Evolutionary conservation across 2,329 filamentous ascomycete species (phyloP).

Genomic region (Coccinonectria pachysandricola): DNA sequence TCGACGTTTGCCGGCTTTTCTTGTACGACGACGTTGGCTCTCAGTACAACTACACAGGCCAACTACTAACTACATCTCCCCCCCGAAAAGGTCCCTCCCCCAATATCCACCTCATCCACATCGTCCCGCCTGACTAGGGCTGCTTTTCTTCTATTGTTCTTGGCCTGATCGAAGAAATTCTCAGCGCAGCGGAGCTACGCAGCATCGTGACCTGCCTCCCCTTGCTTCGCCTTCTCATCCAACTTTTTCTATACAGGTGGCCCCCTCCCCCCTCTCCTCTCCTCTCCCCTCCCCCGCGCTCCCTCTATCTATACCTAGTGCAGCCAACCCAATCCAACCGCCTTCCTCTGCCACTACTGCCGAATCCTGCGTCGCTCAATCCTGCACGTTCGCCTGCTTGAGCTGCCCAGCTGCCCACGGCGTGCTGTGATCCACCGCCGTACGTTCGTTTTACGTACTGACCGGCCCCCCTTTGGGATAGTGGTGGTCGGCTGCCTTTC

Average conservation of each 20-base stretch:
- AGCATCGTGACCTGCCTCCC: constrained; percentile 19
- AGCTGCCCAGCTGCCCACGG: constrained; percentile 12
- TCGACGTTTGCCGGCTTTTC: too few species aligned
- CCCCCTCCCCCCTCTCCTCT: constrained; percentile 2
- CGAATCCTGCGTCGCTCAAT: constrained; percentile 14
- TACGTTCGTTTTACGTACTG: constrained; percentile 28
- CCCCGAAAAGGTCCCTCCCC: constrained; percentile 2
- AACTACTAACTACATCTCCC: neutral
- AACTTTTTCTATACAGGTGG: constrained; percentile 5
- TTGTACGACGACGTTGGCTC: neutral
- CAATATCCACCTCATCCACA: constrained; percentile 7
- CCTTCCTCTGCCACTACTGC: constrained; percentile 9
- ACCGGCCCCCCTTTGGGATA: constrained; percentile 10
- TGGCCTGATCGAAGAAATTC: constrained; percentile 10
- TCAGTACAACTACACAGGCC: neutral
- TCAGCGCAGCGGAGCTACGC: constrained; percentile 18
- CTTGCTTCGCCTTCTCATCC: constrained; percentile 2
- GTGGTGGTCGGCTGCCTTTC: constrained; percentile 9
- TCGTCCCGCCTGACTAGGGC: constrained; percentile 5
- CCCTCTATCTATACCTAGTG: neutral
- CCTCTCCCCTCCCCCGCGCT: constrained; percentile 2
- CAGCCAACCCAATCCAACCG: constrained; percentile 1
- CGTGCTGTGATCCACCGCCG: constrained; percentile 22
- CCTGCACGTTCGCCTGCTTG: constrained; percentile 18
- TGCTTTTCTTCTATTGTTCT: constrained; percentile 2